Evolutionary conservation across 495 filamentous ascomycete species (phyloP).

Genomic region (Xylaria acuta): DNA sequence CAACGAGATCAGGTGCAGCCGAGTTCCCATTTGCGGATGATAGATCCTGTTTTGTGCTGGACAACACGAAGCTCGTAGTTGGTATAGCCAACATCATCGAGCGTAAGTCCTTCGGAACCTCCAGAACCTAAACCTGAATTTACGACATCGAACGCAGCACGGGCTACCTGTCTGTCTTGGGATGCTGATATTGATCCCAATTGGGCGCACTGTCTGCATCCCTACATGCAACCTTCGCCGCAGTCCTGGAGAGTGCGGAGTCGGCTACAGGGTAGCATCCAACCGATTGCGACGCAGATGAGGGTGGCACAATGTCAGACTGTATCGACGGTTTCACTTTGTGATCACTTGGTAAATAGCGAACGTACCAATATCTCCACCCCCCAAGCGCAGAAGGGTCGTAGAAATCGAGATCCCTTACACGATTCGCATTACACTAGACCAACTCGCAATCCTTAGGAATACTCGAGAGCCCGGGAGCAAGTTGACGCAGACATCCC

Average conservation of each 20-base stretch:
- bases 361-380: constrained; percentile 25
- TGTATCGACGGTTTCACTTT: constrained; percentile 54
- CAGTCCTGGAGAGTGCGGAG: constrained; percentile 45
- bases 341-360: constrained; percentile 30
- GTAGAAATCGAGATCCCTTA: constrained; percentile 21
- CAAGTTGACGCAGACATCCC: constrained; percentile 58
- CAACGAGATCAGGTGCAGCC: constrained; percentile 34
- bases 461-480: constrained; percentile 49
- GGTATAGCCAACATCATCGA: constrained; percentile 55
- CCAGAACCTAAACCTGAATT: neutral
- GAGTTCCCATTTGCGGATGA: constrained; percentile 31
- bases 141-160: constrained; percentile 33
- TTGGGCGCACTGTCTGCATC: constrained; percentile 43
- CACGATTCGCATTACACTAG: constrained; percentile 44
- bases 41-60: constrained; percentile 38
- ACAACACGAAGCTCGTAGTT: constrained; percentile 58
- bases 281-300: constrained; percentile 36
- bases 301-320: constrained; percentile 41
- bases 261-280: constrained; percentile 46
- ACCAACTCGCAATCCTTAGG: constrained; percentile 55
- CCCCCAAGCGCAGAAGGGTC: neutral
- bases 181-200: constrained; percentile 52
- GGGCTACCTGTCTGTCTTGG: constrained; percentile 29
- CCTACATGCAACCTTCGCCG: constrained; percentile 40
- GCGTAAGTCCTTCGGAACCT: constrained; percentile 42